Percentiles rank a stretch among this genome's conserved stretches.
These are phyloP conservation scores for Aspergillus bertholletiae DNA, from an alignment of 495 filamentous ascomycete genomes.

Conservation along the genomic window DNA sequence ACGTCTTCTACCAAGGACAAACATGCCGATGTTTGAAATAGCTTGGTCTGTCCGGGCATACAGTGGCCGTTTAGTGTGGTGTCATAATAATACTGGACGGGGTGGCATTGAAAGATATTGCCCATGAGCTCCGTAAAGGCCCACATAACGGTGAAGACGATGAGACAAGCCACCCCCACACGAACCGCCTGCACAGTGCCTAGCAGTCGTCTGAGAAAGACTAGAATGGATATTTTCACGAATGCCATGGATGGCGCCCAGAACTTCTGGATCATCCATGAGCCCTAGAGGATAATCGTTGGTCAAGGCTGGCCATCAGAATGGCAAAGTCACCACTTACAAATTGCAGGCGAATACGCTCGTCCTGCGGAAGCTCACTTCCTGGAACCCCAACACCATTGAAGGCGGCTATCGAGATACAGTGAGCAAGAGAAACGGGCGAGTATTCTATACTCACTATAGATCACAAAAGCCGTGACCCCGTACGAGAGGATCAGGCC, in stretches of 20 bases:
- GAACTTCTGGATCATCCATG: neutral
- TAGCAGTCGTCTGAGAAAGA: no score
- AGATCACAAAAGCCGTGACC: no score
- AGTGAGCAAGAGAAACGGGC: no score
- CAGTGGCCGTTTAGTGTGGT: neutral
- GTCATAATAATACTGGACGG: neutral
- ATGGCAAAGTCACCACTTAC: neutral
- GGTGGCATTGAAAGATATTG: neutral
- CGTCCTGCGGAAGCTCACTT: neutral
- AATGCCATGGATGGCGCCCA: no score
- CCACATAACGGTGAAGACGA: neutral
- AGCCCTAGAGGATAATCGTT: neutral
- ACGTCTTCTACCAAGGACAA: neutral
- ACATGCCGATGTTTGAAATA: neutral
- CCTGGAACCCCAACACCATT: neutral
- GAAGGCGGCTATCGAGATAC: neutral
- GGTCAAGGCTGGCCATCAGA: neutral
- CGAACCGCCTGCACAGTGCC: no score
- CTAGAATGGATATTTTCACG: no score
- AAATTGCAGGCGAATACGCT: neutral
- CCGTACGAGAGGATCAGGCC: no score
- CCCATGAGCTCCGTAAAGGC: neutral
- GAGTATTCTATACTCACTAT: no score
- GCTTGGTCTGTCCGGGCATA: neutral
- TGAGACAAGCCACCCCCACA: neutral